These are phyloP conservation scores for Gossypium stocksii DNA, from an alignment of 345 rosid genomes.

Conservation along the genomic window DNA sequence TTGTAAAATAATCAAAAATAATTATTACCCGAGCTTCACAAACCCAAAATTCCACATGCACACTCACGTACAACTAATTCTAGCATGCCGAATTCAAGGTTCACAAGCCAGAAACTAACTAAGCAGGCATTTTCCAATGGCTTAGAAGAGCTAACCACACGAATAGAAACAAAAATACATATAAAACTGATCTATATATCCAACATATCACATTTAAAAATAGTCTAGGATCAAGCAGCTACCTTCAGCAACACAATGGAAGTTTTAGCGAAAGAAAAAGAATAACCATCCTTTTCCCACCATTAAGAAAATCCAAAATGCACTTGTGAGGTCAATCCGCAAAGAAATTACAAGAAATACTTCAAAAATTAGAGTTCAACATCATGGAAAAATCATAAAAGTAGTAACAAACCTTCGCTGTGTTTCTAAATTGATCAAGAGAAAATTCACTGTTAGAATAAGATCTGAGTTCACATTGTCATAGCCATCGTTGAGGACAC, in stretches of 20 bases:
- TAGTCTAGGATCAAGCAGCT: background rate
- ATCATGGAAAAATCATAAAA: conserved; percentile 2
- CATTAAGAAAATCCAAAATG: background rate
- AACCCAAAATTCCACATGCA: background rate
- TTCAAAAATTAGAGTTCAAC: conserved; percentile 26
- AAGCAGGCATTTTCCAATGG: background rate
- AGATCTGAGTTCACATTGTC: conserved; percentile 96
- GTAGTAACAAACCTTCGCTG: conserved; percentile 67
- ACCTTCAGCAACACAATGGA: background rate
- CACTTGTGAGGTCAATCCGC: background rate
- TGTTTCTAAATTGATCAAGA: conserved; percentile 62
- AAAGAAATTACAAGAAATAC: background rate
- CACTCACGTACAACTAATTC: background rate
- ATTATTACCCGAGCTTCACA: background rate
- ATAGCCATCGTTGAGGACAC: conserved; percentile 88
- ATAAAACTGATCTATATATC: background rate
- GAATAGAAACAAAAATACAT: background rate
- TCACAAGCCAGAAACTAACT: background rate
- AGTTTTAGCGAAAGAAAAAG: background rate
- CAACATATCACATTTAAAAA: background rate
- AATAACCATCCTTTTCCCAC: background rate
- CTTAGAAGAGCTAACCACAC: background rate
- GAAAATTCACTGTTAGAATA: conserved; percentile 73
- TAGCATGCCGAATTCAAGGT: background rate
- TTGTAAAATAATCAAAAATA: background rate